These are phyloP conservation scores for Aspergillus persii DNA, from an alignment of 2,329 filamentous ascomycete genomes.

Conservation along the genomic window DNA sequence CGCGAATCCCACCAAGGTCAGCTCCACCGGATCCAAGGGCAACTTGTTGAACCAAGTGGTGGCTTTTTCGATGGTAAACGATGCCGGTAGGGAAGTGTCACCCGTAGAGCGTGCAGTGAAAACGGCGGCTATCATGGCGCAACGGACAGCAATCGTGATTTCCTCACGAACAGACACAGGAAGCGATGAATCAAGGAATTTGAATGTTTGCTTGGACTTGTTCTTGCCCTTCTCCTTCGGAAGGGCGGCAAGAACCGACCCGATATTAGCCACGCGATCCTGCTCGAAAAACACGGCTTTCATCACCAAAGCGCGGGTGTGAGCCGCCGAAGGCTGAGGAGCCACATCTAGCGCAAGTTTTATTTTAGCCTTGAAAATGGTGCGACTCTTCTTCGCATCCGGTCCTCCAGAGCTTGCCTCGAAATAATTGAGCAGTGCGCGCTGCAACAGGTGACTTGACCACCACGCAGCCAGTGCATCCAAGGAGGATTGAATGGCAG, in stretches of 20 bases:
- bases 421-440: conserved; percentile 64
- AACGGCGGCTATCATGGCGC: conserved; percentile 59
- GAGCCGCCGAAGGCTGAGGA: conserved; percentile 72
- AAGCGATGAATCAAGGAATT: conserved; percentile 55
- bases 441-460: conserved; percentile 71
- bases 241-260: conserved; percentile 53
- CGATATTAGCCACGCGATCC: conserved; percentile 51
- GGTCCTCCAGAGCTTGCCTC: conserved; percentile 51
- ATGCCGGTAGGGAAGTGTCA: conserved; percentile 32
- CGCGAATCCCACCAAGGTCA: conserved; percentile 43
- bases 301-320: conserved; percentile 57
- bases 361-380: conserved; percentile 54
- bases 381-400: conserved; percentile 40
- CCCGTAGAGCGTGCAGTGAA: conserved; percentile 38
- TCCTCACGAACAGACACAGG: conserved; percentile 51
- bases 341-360: conserved; percentile 69
- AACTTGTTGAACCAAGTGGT: conserved; percentile 43
- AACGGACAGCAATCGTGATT: conserved; percentile 56
- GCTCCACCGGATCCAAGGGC: conserved; percentile 42
- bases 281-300: conserved; percentile 58
- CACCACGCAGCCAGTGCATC: conserved; percentile 92
- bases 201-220: conserved; percentile 32
- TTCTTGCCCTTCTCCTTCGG: conserved; percentile 39
- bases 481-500: conserved; percentile 78
- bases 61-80: conserved; percentile 41